Evolutionary conservation across 2,329 filamentous ascomycete genomes (phyloP).

Genomic region (Aschersonia sp.): DNA sequence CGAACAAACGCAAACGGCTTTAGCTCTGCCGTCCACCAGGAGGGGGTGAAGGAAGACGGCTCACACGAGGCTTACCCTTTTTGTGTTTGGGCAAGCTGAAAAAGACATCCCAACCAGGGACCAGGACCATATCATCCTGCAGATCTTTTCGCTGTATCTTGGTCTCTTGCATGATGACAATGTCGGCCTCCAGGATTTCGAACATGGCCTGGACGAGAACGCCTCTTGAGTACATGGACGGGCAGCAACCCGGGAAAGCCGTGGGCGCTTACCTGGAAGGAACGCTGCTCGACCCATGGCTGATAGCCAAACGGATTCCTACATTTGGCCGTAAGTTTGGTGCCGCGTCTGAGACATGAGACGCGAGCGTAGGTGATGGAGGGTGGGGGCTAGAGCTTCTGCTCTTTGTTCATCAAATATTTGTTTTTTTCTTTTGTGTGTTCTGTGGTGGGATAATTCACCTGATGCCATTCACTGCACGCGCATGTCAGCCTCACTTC

Average conservation of each 20-base stretch:
- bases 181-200: slow-evolving; percentile 79
- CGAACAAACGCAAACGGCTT: neutral
- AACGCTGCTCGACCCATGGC: slow-evolving; percentile 61
- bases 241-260: neutral
- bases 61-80: slow-evolving; percentile 49
- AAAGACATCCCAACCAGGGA: slow-evolving; percentile 90
- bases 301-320: slow-evolving; percentile 77
- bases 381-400: neutral
- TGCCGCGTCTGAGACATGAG: neutral
- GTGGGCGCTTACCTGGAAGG: slow-evolving; percentile 41
- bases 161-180: slow-evolving; percentile 87
- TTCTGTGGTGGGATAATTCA: slow-evolving; percentile 4
- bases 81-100: slow-evolving; percentile 90
- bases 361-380: neutral
- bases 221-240: neutral
- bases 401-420: neutral
- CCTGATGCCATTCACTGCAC: slow-evolving; percentile 65
- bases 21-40: neutral
- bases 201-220: slow-evolving; percentile 62
- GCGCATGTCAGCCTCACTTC: slow-evolving; percentile 1
- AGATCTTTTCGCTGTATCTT: slow-evolving; percentile 94
- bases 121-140: slow-evolving; percentile 85
- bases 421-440: neutral
- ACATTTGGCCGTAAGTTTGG: neutral
- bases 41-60: neutral